Base-by-base conservation (phyloP, 208 protist genomes). In the Crithidia expoeki region DNA sequence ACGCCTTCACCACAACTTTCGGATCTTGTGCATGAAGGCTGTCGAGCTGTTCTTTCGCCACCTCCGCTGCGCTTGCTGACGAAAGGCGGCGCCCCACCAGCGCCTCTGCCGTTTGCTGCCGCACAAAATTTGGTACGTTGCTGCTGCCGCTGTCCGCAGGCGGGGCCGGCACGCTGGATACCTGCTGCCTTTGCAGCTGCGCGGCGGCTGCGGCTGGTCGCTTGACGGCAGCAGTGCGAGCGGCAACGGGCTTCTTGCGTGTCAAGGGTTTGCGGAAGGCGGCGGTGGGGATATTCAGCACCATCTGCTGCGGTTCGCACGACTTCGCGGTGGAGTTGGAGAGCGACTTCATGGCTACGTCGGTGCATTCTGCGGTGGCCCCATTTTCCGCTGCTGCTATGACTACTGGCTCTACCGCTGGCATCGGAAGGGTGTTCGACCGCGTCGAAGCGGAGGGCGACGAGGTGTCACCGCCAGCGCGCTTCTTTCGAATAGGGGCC, bases 211-310 rank as follows among this genome's bases (percentile, higher is more conserved):
- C 21, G 25, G 36, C 33, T 19, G 63, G 25, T 32, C 33, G 51
- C 27, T 17, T 23, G 27, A 12, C 19, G 28, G 62, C 34, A 4
- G 49, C 61, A 44, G 25, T 75, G 49, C 53, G 61, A 17, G 2
- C n/a, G 10, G 34, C 61, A 7, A 38, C 19, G 16, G 67, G 60
- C 51, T 60, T 68, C 30, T 65, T 70, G 56, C 36, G 23, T 33
- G 47, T 36, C 25, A 47, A 55, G 6, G 63, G 56, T n/a, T 60
- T 75, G 23, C 44, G 28, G 44, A 76, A 71, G 33, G 56, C 72
- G 11, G 25, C 38, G 72, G 57, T 71, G 62, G 72, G 53, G 46
- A 76, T 71, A 21, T 71, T 66, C 46, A 76, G 46, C 25, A 71
- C 47, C 64, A 76, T 52, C 63, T 66, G 72, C 62, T 71, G 42